Evolutionary conservation across 345 rosid species (phyloP).

Genomic region (Populus deltoides): DNA sequence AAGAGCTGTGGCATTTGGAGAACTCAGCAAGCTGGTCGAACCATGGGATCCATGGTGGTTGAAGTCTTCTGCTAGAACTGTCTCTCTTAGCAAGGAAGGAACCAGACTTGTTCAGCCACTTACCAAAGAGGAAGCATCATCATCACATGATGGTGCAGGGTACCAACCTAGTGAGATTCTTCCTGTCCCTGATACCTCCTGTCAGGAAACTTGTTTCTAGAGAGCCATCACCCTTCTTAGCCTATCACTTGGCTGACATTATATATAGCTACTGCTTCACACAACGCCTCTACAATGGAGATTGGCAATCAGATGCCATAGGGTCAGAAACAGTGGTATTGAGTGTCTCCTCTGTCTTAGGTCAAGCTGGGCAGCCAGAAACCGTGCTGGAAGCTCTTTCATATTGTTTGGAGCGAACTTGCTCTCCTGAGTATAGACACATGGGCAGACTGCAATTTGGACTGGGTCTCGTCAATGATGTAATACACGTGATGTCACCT

Average conservation of each 20-base stretch:
- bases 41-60: constrained; percentile 99
- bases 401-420: constrained; percentile 69
- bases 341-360: constrained; percentile 63
- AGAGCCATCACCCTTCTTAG: constrained; percentile 69
- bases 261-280: constrained; percentile 76
- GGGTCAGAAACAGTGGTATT: constrained; percentile 60
- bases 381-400: constrained; percentile 57
- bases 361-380: constrained; percentile 64
- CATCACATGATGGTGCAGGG: constrained; percentile 9
- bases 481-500: constrained; percentile 45
- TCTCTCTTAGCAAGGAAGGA: constrained; percentile 60
- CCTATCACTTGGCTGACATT: constrained; percentile 71
- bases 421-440: constrained; percentile 67
- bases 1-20: constrained; percentile 86
- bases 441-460: constrained; percentile 73
- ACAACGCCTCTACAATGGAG: constrained; percentile 82
- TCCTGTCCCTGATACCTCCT: constrained; percentile 60
- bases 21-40: constrained; percentile 76
- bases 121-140: constrained; percentile 23
- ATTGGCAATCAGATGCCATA: constrained; percentile 65
- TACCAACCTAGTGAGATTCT: constrained; percentile 50
- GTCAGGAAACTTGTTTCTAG: constrained; percentile 54
- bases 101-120: constrained; percentile 57
- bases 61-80: constrained; percentile 55
- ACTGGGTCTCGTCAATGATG: constrained; percentile 60